Evolutionary conservation across 768 basidiomycete species (phyloP).

Genomic region (Dictyophora rubrovolvata): DNA sequence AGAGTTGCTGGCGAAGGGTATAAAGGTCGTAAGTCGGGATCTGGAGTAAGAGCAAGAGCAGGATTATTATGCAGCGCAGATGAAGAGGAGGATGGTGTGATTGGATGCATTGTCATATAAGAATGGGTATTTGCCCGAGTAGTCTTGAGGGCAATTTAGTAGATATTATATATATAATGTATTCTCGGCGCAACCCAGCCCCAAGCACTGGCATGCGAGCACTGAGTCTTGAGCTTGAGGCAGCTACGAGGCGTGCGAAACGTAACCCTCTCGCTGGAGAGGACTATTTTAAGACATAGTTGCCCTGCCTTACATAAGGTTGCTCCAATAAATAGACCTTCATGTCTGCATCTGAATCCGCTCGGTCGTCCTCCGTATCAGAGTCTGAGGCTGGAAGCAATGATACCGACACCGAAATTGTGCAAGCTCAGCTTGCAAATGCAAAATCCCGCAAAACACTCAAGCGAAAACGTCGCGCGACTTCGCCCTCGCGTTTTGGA

Average conservation of each 20-base stretch:
- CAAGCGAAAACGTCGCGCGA: slow-evolving; percentile 77
- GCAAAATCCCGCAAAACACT: slow-evolving; percentile 69
- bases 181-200: neutral
- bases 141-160: neutral
- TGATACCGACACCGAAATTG: slow-evolving; percentile 60
- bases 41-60: slow-evolving; percentile 52
- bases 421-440: slow-evolving; percentile 42
- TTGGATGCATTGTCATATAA: neutral
- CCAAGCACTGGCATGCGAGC: neutral
- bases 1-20: slow-evolving; percentile 61
- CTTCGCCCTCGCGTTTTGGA: slow-evolving; percentile 64
- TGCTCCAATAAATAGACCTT: neutral
- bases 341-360: neutral
- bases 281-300: too few relatives aligned
- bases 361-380: slow-evolving; percentile 15
- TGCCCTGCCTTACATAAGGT: too few relatives aligned
- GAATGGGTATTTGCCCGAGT: neutral
- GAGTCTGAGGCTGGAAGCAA: slow-evolving; percentile 16
- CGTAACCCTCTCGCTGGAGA: neutral
- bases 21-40: slow-evolving; percentile 73
- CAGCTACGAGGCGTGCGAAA: neutral
- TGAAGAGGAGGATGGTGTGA: slow-evolving; percentile 5
- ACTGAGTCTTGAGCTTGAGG: neutral
- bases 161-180: neutral
- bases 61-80: slow-evolving; percentile 19